These are phyloP conservation scores for Porphyra umbilicalis DNA, from an alignment of 31 red algal species.

Conservation along the genomic window DNA sequence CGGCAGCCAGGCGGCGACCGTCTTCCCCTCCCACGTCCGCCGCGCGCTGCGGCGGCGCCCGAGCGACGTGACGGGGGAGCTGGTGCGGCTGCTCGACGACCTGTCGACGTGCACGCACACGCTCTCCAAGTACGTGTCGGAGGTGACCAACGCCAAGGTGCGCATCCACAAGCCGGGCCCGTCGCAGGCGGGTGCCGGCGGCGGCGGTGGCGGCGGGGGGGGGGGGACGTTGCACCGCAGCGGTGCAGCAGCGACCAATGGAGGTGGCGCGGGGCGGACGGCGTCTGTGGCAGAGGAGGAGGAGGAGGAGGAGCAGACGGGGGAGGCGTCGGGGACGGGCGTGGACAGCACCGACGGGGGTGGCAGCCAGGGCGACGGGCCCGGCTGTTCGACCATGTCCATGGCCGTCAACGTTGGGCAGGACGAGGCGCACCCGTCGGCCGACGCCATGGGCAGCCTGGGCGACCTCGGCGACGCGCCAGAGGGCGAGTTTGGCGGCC, in stretches of 20 bases:
- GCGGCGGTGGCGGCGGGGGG: not conserved
- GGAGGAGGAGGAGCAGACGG: too few species aligned
- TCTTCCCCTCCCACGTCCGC: slow-evolving; percentile 60
- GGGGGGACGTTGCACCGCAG: not conserved
- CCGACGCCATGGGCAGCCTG: not conserved
- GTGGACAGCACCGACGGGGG: not conserved
- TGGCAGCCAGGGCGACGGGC: not conserved
- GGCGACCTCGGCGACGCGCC: not conserved
- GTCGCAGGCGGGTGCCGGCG: not conserved
- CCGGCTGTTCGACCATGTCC: not conserved
- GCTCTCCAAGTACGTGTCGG: slow-evolving; percentile 39
- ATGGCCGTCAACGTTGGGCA: not conserved
- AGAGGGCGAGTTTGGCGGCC: not conserved
- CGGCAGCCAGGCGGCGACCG: slow-evolving; percentile 4
- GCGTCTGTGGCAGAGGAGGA: not conserved
- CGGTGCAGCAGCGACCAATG: not conserved
- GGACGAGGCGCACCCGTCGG: not conserved
- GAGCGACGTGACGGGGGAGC: slow-evolving; percentile 37
- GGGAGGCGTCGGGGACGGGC: too few species aligned
- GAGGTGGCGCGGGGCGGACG: too few species aligned
- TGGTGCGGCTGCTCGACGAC: slow-evolving; percentile 80
- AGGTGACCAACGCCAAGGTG: not conserved
- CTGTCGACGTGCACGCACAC: slow-evolving; percentile 52
- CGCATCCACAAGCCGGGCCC: not conserved
- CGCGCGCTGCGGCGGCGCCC: slow-evolving; percentile 23